These are phyloP conservation scores for Apiotrichum veenhuisii DNA, from an alignment of 1,284 basidiomycete genomes.

Conservation along the genomic window DNA sequence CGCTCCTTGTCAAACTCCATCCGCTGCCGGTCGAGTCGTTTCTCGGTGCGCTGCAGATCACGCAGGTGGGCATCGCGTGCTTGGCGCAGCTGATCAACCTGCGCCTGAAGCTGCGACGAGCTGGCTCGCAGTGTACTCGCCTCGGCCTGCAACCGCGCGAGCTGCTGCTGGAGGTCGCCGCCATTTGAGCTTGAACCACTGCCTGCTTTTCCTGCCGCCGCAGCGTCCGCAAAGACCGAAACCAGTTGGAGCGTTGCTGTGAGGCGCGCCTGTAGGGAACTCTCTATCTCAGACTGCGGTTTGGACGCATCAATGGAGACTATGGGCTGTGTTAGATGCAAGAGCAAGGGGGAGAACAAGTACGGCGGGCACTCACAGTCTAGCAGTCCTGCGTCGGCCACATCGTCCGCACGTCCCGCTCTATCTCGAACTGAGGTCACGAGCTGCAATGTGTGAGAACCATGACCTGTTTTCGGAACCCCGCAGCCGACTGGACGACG, in stretches of 20 bases:
- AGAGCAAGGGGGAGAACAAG: neutral
- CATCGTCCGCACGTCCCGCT: slow-evolving; percentile 18
- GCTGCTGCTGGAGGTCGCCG: slow-evolving; percentile 8
- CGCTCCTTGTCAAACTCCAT: slow-evolving; percentile 59
- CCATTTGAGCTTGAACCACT: slow-evolving; percentile 1
- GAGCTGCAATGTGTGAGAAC: slow-evolving; percentile 36
- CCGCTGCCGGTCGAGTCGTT: slow-evolving; percentile 65
- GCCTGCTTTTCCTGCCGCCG: slow-evolving; percentile 6
- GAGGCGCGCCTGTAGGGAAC: slow-evolving; percentile 30
- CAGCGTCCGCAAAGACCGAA: slow-evolving; percentile 25
- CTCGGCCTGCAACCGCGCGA: slow-evolving; percentile 36
- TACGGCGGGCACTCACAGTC: slow-evolving; percentile 10
- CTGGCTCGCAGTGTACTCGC: slow-evolving; percentile 49
- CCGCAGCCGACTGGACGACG: neutral
- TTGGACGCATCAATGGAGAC: slow-evolving; percentile 29
- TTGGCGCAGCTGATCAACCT: slow-evolving; percentile 58
- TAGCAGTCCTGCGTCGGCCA: slow-evolving; percentile 17
- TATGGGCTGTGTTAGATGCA: slow-evolving; percentile 10
- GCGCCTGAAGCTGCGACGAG: slow-evolving; percentile 58
- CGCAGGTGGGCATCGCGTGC: slow-evolving; percentile 59
- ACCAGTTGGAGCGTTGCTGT: slow-evolving; percentile 35
- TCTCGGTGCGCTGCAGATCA: slow-evolving; percentile 63
- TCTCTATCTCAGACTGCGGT: slow-evolving; percentile 29
- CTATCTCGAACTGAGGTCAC: slow-evolving; percentile 34
- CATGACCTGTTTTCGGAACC: neutral